Evolutionary conservation across 176 grass and related monocot species (phyloP).

Genomic region (Cenchrus americanus): DNA sequence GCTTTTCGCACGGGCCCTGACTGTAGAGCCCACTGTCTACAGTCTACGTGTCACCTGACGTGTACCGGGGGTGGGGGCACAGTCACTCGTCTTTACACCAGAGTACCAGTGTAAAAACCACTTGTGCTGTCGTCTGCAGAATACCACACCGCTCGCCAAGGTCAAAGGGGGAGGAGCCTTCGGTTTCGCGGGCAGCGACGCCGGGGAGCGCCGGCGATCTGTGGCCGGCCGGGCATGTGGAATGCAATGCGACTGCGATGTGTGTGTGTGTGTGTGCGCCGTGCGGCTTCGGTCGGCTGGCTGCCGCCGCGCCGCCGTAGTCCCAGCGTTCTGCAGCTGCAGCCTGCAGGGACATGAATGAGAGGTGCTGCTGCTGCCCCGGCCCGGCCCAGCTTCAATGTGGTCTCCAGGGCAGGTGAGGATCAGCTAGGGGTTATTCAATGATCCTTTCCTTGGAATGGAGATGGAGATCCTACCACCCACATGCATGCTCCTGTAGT

Average conservation of each 20-base stretch:
- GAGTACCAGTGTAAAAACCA: neutral
- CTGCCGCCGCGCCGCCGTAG: neutral
- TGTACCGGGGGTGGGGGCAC: neutral
- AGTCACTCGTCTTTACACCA: neutral
- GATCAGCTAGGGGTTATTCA: conserved; percentile 32
- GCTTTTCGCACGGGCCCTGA: neutral
- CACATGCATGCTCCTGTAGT: conserved; percentile 45
- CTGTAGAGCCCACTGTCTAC: neutral
- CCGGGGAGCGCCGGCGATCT: neutral
- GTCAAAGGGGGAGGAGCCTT: too few species aligned
- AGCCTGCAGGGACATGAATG: conserved; percentile 12
- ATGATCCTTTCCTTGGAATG: too few species aligned
- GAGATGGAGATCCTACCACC: conserved; percentile 26
- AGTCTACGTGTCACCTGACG: neutral
- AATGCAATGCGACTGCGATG: conserved; percentile 16
- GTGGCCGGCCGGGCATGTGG: neutral
- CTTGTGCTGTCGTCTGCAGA: too few species aligned
- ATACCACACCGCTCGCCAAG: too few species aligned
- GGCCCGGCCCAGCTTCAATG: conserved; percentile 29
- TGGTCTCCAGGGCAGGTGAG: conserved; percentile 58
- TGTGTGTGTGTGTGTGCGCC: neutral
- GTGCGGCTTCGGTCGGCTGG: neutral
- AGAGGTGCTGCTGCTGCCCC: conserved; percentile 4
- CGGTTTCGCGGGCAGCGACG: neutral
- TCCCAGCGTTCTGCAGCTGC: neutral